Base-by-base conservation (phyloP, 2,329 filamentous ascomycete genomes). In the Cryphonectria nitschkei region DNA sequence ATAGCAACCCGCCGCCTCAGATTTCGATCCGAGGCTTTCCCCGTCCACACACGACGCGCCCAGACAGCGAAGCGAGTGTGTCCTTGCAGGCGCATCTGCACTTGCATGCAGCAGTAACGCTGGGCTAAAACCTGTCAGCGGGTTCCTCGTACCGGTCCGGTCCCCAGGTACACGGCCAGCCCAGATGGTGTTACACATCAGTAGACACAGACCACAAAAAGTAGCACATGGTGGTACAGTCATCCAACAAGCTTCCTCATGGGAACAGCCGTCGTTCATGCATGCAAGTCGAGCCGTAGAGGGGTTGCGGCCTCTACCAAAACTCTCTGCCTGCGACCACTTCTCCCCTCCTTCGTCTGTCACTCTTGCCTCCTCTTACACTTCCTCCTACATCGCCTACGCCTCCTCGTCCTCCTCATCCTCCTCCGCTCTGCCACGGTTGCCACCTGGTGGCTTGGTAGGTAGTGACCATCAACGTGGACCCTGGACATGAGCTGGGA, bases 1-100 rank as follows among this genome's bases (percentile, higher is more conserved):
- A 65, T 67, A 63, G 43, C 52, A 46, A 62, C 22, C 65, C 39
- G 65, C 56, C 70, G 65, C 56, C 70, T 70, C 66, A 68, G 68
- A 64, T 65, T 58, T 46, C 54, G 13, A 70, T n/a, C 62, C 34
- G 65, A 65, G 52, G 65, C 46, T 50, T 50, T 70, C 46, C 43
- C 41, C 61, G 11, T 50, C 8, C 50, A 29, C 9, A 63, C 19
- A 50, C 46, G 22, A 50, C 3, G 8, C 46, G 46, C 46, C 22
- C 22, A 11, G 46, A 50, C 4, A 58, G 54, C 54, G 54, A 58
- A 34, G 54, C 54, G 54, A 58, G 29, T 9, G 26, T 34, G 54
- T 37, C 2, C 54, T 22, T 22, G 46, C 46, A 50, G 22, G 8
- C 9, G 22, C 22, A 50, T 22, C 19, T 50, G 43, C 46, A 50